phyloP scores from a whole-genome alignment of 2,329 filamentous ascomycete genomes.

The Talaromyces sp. region DNA sequence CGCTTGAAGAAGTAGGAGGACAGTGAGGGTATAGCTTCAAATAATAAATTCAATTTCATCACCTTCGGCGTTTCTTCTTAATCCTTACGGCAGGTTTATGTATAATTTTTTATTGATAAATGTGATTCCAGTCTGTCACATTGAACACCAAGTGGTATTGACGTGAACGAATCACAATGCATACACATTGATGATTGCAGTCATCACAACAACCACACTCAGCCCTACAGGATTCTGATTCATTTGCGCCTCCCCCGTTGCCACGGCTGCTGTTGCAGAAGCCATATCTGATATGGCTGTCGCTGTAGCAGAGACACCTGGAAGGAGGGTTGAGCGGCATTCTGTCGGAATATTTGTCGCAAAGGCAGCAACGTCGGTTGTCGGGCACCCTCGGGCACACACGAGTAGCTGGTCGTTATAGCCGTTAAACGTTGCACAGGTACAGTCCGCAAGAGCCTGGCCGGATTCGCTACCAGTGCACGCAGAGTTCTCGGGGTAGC shows the following conservation, averaged over 20 bases:
- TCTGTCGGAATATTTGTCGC: not conserved
- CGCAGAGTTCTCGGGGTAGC: not conserved
- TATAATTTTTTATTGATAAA: not conserved
- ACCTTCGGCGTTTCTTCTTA: not conserved
- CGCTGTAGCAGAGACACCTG: constrained; percentile 1
- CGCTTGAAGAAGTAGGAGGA: constrained; percentile 17
- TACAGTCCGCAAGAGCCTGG: not conserved
- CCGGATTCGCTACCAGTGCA: not conserved
- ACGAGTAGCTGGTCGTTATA: not conserved
- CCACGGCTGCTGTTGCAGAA: not conserved
- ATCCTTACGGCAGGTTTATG: not conserved
- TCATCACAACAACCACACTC: not conserved
- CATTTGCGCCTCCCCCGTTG: not conserved
- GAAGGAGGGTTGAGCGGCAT: not conserved
- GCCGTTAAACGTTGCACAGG: not conserved
- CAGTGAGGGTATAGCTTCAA: not conserved
- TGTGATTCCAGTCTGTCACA: not conserved
- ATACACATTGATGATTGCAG: not conserved
- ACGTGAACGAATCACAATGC: not conserved
- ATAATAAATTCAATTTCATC: not conserved
- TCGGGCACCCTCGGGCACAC: not conserved
- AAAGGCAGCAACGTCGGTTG: not conserved
- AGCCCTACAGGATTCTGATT: not conserved
- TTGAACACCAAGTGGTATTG: not conserved
- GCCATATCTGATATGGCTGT: not conserved